Percentiles rank a stretch among this genome's conserved stretches.
phyloP scores from a whole-genome alignment of 768 basidiomycete species.

The Xanthoconium purpureum region DNA sequence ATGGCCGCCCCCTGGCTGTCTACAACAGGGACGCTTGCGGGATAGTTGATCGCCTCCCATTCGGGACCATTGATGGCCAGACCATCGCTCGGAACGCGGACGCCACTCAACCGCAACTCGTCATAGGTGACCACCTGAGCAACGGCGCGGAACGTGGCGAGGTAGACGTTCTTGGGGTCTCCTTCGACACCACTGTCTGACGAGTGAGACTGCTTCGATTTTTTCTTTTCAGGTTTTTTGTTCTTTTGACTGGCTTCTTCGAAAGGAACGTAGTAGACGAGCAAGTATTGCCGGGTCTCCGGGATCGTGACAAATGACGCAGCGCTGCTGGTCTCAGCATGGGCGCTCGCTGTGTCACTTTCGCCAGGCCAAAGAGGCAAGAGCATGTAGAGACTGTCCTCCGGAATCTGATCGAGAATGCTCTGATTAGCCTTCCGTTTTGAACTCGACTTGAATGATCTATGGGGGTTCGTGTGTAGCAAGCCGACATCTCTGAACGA shows the following conservation, averaged over 20 bases:
- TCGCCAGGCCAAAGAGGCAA: slow-evolving; percentile 82
- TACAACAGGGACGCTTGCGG: slow-evolving; percentile 26
- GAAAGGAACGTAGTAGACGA: slow-evolving; percentile 77
- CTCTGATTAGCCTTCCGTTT: slow-evolving; percentile 29
- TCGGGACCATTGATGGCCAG: slow-evolving; percentile 65
- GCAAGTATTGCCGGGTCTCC: slow-evolving; percentile 62
- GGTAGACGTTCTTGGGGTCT: slow-evolving; percentile 48
- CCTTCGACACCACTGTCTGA: slow-evolving; percentile 25
- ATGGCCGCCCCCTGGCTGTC: slow-evolving; percentile 39
- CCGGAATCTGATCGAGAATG: slow-evolving; percentile 59
- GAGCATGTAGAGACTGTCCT: slow-evolving; percentile 77
- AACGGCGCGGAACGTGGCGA: slow-evolving; percentile 67
- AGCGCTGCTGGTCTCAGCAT: slow-evolving; percentile 19
- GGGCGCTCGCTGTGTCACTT: slow-evolving; percentile 48
- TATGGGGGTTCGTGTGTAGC: slow-evolving; percentile 52
- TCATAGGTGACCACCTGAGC: slow-evolving; percentile 71
- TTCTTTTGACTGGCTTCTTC: slow-evolving; percentile 8
- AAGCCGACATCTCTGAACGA: slow-evolving; percentile 82
- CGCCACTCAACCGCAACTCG: slow-evolving; percentile 69
- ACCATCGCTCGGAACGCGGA: slow-evolving; percentile 71
- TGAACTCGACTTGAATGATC: slow-evolving; percentile 19
- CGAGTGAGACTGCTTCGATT: slow-evolving; percentile 27
- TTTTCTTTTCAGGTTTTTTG: slow-evolving; percentile 33
- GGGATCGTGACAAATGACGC: slow-evolving; percentile 40
- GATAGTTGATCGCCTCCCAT: slow-evolving; percentile 42